phyloP scores from a whole-genome alignment of 176 grass and related monocot genomes.

The Oryza glaberrima region DNA sequence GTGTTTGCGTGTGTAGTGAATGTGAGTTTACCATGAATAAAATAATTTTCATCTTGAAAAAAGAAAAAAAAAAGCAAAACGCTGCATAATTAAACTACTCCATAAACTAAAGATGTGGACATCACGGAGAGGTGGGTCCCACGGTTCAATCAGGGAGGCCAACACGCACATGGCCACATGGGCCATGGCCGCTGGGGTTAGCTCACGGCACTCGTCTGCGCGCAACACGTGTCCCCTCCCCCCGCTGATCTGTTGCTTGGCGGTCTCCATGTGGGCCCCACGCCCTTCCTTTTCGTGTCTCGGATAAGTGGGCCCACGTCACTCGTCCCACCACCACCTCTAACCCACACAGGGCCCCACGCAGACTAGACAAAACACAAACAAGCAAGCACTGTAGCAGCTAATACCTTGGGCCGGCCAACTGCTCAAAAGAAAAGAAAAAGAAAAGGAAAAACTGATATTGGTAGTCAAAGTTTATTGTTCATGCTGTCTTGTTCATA shows the following conservation, averaged over 20 bases:
- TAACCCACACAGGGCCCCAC: background rate
- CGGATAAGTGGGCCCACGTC: background rate
- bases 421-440: background rate
- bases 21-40: too few species aligned
- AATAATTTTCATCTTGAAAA: too few species aligned
- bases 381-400: background rate
- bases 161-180: constrained; percentile 1
- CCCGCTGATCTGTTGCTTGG: background rate
- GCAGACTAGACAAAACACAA: background rate
- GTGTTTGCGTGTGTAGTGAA: too few species aligned
- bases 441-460: too few species aligned
- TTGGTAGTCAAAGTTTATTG: background rate
- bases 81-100: too few species aligned
- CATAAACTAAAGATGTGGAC: too few species aligned
- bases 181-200: background rate
- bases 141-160: background rate
- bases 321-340: background rate
- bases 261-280: background rate
- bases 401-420: background rate
- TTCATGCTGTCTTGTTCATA: background rate
- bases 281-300: background rate
- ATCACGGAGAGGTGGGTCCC: background rate
- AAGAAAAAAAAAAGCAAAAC: too few species aligned
- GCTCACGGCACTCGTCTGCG: background rate
- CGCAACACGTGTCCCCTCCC: constrained; percentile 20